phyloP scores from a whole-genome alignment of 495 filamentous ascomycete genomes.

The Cairneyella variabilis region DNA sequence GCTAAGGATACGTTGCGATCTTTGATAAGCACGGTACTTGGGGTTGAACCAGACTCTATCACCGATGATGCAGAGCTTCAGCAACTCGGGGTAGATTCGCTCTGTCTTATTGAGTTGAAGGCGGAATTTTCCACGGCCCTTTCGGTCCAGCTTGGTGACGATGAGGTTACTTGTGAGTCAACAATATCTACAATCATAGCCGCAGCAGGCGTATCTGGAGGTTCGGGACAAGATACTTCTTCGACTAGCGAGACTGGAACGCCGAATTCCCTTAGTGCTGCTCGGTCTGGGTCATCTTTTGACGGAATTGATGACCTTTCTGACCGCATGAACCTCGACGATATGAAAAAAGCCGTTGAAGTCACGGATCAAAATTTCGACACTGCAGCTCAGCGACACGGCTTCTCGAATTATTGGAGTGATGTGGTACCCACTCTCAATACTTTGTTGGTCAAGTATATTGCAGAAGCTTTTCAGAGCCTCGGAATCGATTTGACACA shows the following conservation, averaged over 20 bases:
- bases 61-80: neutral
- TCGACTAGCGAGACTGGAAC: neutral
- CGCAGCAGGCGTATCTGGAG: neutral
- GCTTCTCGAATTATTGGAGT: neutral
- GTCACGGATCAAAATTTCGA: neutral
- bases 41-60: neutral
- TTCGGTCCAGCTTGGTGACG: neutral
- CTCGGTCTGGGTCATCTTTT: neutral
- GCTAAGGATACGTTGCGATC: neutral
- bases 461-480: constrained; percentile 33
- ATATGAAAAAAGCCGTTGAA: neutral
- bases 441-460: constrained; percentile 22
- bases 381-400: neutral
- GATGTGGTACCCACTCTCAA: neutral
- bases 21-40: neutral
- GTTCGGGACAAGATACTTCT: neutral
- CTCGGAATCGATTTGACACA: constrained; percentile 28
- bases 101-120: neutral
- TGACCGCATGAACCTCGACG: neutral
- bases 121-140: neutral
- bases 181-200: neutral
- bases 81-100: neutral
- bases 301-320: neutral
- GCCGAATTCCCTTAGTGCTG: neutral
- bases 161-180: neutral